Base-by-base conservation (phyloP, 306 rosid genomes). In the Benincasa hispida region DNA sequence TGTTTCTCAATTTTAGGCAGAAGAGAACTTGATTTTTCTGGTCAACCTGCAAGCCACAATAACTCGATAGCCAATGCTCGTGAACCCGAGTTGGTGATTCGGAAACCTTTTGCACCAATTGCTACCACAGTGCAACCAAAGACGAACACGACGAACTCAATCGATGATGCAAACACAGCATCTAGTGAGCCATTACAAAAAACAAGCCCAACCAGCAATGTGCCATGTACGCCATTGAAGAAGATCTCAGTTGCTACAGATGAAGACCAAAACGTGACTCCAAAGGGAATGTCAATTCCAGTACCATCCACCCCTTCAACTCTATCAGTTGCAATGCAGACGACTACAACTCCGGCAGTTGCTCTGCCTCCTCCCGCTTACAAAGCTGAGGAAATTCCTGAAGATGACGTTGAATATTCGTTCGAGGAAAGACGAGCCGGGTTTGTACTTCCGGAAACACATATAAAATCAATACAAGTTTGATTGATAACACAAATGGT, bases 51-150 rank as follows among this genome's bases (percentile, higher is more conserved):
- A 75, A 87, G 73, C 25, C 79, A 73, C 47, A 8, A 80, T 12
- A 21, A 70, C 72, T 74, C 76, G 35, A 65, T 79, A 47, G 62
- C 57, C 41, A 82, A 82, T 82, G 77, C 73, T 30, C 42, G 35
- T 79, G 82, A 80, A 77, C 69, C 32, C 42, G 87, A 75, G 57
- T 78, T 6, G 21, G 55, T 17, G 55, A 50, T 72, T 24, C 83
- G 88, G 25, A 88, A 87, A 55, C 96, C 96, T 24, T 87, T 90
- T 61, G 82, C 92, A 35, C 91, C 96, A 1, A 74, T 90, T 81
- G 68, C 82, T 75, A 77, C 87, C 18, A 53, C 45, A 37, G 80
- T 79, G 47, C 74, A 83, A 5, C 84, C 85, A 1, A 74, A 82
- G 80, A 82, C 85, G 55, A 86, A 84, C 79, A 81, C 80, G 61